Base-by-base conservation (phyloP, 1,139 yeast genomes). In the Suhomyces bribrorum region DNA sequence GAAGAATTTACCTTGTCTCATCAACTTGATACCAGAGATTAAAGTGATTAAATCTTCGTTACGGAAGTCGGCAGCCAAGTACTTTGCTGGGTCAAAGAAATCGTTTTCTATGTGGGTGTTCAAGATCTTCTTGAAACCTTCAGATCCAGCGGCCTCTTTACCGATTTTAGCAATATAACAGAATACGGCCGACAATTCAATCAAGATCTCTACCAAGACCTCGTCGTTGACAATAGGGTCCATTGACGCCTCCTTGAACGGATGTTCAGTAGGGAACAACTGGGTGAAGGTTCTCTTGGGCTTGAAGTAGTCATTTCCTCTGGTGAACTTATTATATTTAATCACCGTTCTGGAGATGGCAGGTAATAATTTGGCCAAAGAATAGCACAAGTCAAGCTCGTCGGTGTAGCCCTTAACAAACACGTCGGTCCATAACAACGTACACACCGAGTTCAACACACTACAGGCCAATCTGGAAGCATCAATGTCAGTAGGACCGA, bases 151-250 rank as follows among this genome's bases (percentile, higher is more conserved):
- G 11, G 76, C 62, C 7, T 48, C 53, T 45, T 66, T 71, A 18
- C 79, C 79, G 41, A 79, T 69, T 47, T 69, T 72, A n/a, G 83
- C 72, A 37, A 83, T 62, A 51, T 72, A 78, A 27, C 79, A 66
- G 43, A 83, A 79, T 14, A 83, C 64, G 6, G 83, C 72, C 14
- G 84, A 71, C 38, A 86, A 56, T 56, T 88, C 97, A 37, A 85
- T 69, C 43, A 88, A 64, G 3, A 86, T 68, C 57, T 88, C 97
- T 29, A 83, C 88, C 46, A 85, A 69, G 2, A 74, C 69, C 48
- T 82, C 86, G 48, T 83, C 87, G 47, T 79, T 79, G 16, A 86
- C 86, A 36, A 82, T 71, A 0, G 95, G 83, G 55, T 87, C 96
- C 50, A 86, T 75, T 1, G 92, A 81, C 30, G 73, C 57, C 30